phyloP scores from a whole-genome alignment of 2,329 filamentous ascomycete species.

The Aspergillus sp. region DNA sequence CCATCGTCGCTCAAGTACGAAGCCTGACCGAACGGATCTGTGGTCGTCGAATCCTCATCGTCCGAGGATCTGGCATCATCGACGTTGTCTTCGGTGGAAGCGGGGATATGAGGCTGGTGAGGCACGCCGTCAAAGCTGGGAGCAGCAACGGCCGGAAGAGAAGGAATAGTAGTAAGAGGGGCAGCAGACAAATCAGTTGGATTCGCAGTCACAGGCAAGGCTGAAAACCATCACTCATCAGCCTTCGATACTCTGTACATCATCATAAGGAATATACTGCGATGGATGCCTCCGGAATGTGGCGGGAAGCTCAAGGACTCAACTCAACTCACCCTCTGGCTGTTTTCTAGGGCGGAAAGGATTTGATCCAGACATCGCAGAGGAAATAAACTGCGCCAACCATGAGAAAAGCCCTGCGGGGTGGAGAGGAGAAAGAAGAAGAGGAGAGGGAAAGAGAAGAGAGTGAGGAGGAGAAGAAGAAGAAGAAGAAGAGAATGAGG shows the following conservation, averaged over 20 bases:
- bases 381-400: slow-evolving; percentile 16
- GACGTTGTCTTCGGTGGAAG: slow-evolving; percentile 6
- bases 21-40: slow-evolving; percentile 34
- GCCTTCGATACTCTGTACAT: too few relatives aligned
- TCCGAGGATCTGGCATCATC: slow-evolving; percentile 24
- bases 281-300: not conserved
- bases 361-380: slow-evolving; percentile 43
- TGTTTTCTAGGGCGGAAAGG: slow-evolving; percentile 42
- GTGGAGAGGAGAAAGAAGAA: slow-evolving; percentile 11
- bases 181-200: too few relatives aligned
- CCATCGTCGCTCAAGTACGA: slow-evolving; percentile 17
- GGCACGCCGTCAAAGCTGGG: too few relatives aligned
- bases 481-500: slow-evolving; percentile 4
- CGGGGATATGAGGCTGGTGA: too few relatives aligned
- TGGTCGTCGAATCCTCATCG: slow-evolving; percentile 17
- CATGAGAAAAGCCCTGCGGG: slow-evolving; percentile 19
- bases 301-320: not conserved
- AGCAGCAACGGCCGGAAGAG: too few relatives aligned
- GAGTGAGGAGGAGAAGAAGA: slow-evolving; percentile 1
- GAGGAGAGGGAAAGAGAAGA: not conserved
- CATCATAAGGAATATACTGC: too few relatives aligned
- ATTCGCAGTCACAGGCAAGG: too few relatives aligned
- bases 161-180: too few relatives aligned
- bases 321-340: slow-evolving; percentile 20
- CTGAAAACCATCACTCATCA: too few relatives aligned